Percentiles rank a stretch among this genome's conserved stretches.
Conservation (phyloP, 2,329 filamentous ascomycete genomes). For the Talaromyces sp. region DNA sequence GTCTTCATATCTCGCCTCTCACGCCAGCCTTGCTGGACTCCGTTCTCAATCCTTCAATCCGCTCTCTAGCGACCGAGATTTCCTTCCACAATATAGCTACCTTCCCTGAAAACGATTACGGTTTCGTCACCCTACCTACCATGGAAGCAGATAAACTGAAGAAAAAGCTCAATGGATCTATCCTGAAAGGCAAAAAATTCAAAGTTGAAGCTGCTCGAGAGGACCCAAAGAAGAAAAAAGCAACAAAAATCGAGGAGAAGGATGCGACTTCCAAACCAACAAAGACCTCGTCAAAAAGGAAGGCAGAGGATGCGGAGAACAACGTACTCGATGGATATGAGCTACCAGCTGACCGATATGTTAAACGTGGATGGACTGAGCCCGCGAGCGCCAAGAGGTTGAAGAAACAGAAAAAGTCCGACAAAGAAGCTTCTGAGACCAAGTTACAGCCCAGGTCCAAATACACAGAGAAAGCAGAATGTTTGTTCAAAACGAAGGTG, state of each 20-base stretch:
- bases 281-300: conserved; percentile 22
- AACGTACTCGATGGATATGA: conserved; percentile 65
- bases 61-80: conserved; percentile 68
- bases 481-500: conserved; percentile 78
- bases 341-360: conserved; percentile 68
- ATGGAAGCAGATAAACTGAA: conserved; percentile 86
- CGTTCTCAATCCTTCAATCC: conserved; percentile 66
- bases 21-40: conserved; percentile 69
- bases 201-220: conserved; percentile 77
- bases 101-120: conserved; percentile 87
- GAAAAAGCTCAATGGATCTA: conserved; percentile 84
- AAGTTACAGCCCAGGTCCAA: conserved; percentile 66
- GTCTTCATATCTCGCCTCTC: conserved; percentile 87
- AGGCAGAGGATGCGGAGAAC: conserved; percentile 55
- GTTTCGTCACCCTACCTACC: conserved; percentile 77
- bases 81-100: conserved; percentile 86
- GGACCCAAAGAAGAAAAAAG: conserved; percentile 49
- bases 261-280: conserved; percentile 23
- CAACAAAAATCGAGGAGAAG: conserved; percentile 17
- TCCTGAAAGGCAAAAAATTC: conserved; percentile 80
- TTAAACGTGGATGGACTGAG: conserved; percentile 88
- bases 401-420: conserved; percentile 43
- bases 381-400: conserved; percentile 49
- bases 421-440: conserved; percentile 55
- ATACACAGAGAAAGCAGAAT: conserved; percentile 76